A percentile compares a stretch with the other conserved stretches of the same genome.
Conservation (phyloP, 2,329 filamentous ascomycete genomes). For the Venturia carpophila region DNA sequence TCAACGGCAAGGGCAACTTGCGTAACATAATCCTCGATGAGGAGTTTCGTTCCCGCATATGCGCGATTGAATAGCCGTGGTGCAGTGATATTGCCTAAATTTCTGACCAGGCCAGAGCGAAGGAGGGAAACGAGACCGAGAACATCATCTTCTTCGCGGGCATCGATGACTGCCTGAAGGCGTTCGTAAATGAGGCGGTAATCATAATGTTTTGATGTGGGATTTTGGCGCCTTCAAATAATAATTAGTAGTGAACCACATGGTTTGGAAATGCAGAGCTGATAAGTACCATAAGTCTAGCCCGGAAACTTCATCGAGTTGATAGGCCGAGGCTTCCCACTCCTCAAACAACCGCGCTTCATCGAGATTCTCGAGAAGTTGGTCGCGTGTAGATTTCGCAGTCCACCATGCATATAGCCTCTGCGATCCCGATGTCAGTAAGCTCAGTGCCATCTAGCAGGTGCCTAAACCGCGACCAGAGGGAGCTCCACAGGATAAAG, state of each 20-base stretch:
- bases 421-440: slow-evolving; percentile 10
- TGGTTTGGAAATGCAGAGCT: no score
- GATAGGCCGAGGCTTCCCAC: slow-evolving; percentile 76
- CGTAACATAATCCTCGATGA: slow-evolving; percentile 86
- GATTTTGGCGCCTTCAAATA: slow-evolving; percentile 65
- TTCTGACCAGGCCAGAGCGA: slow-evolving; percentile 67
- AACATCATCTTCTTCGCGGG: slow-evolving; percentile 64
- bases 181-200: slow-evolving; percentile 75
- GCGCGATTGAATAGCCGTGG: slow-evolving; percentile 75
- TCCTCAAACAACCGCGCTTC: slow-evolving; percentile 68
- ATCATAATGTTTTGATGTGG: slow-evolving; percentile 75
- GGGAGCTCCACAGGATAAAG: background rate
- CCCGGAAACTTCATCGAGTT: slow-evolving; percentile 73
- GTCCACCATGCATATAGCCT: slow-evolving; percentile 48
- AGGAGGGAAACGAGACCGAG: slow-evolving; percentile 70
- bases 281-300: slow-evolving; percentile 64
- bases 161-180: slow-evolving; percentile 60
- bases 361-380: slow-evolving; percentile 57
- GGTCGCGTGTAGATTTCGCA: slow-evolving; percentile 54
- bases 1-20: slow-evolving; percentile 75
- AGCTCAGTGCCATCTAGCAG: background rate
- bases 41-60: slow-evolving; percentile 78
- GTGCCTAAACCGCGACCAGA: background rate
- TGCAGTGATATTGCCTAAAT: slow-evolving; percentile 83
- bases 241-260: slow-evolving; percentile 13